Conservation (phyloP, 164 flowering plant species). For the Annona squamosa region DNA sequence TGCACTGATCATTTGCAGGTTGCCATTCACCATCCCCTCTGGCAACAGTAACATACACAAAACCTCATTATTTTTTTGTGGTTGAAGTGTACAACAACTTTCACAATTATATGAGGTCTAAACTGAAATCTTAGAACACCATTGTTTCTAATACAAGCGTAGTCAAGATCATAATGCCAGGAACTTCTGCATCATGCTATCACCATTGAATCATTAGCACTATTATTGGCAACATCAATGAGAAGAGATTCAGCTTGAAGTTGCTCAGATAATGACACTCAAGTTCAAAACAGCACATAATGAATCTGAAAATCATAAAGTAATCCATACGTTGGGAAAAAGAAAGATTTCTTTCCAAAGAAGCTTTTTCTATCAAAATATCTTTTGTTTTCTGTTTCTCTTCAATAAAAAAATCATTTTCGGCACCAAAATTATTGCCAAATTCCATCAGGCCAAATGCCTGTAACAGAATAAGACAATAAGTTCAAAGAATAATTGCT, state of each 20-base stretch:
- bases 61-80: not conserved
- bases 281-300: no score
- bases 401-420: no score
- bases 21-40: constrained; percentile 64
- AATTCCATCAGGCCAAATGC: no score
- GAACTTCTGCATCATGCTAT: not conserved
- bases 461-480: no score
- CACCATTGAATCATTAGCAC: not conserved
- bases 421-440: no score
- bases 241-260: not conserved
- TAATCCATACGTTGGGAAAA: no score
- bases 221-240: not conserved
- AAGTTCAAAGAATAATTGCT: no score
- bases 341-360: no score
- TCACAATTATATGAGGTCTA: not conserved
- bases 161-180: not conserved
- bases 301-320: no score
- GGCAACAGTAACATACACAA: constrained; percentile 8
- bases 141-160: not conserved
- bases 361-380: no score
- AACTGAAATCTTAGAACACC: not conserved
- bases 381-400: no score
- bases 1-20: constrained; percentile 38
- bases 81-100: not conserved
- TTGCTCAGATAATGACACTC: not conserved